Percentiles rank a stretch among this genome's conserved stretches.
phyloP scores from a whole-genome alignment of 139 green algal genomes.

The Chlamydomonas schloesseri region DNA sequence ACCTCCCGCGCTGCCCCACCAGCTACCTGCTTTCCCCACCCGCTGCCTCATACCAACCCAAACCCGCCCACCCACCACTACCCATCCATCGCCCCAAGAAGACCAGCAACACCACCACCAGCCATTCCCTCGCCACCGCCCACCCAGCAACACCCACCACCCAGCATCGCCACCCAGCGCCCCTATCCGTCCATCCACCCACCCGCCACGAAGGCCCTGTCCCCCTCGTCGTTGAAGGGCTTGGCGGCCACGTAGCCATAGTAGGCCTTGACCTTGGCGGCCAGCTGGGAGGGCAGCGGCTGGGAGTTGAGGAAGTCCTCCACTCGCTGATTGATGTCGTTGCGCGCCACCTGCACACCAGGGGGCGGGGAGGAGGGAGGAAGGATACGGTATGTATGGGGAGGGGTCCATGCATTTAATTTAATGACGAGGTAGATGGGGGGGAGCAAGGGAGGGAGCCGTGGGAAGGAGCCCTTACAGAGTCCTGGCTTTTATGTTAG shows the following conservation, averaged over 20 bases:
- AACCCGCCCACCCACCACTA: too few relatives aligned
- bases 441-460: too few relatives aligned
- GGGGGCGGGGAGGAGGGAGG: neutral
- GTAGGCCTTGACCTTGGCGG: conserved; percentile 10
- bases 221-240: neutral
- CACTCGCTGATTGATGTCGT: neutral
- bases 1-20: too few relatives aligned
- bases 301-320: neutral
- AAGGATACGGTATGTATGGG: neutral
- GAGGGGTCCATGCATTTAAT: neutral
- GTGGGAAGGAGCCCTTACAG: too few relatives aligned
- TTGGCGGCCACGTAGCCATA: neutral
- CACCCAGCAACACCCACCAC: neutral
- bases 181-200: neutral
- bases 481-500: too few relatives aligned
- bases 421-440: too few relatives aligned
- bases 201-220: neutral
- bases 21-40: too few relatives aligned
- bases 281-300: neutral
- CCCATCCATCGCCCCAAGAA: too few relatives aligned
- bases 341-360: neutral
- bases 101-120: too few relatives aligned
- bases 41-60: too few relatives aligned
- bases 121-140: too few relatives aligned
- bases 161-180: neutral